Conservation (phyloP, 371 early-diverging fungal genomes). For the Nematocida parisii region DNA sequence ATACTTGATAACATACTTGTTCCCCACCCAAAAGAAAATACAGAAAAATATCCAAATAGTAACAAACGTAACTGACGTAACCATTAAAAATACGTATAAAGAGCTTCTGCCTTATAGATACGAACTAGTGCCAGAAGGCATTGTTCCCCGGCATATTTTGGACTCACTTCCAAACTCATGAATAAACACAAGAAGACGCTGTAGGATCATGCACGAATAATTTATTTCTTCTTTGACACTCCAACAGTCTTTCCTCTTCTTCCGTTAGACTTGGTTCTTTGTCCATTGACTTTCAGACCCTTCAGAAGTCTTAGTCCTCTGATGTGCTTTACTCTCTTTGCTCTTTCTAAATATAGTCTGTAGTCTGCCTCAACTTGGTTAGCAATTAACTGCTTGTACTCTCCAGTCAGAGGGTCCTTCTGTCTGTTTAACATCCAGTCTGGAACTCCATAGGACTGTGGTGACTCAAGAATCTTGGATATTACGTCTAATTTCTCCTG, state of each 20-base stretch:
- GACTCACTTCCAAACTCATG: slow-evolving; percentile 64
- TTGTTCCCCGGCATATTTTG: slow-evolving; percentile 59
- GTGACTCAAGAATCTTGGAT: slow-evolving; percentile 82
- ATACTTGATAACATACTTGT: slow-evolving; percentile 69
- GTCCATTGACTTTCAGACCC: slow-evolving; percentile 83
- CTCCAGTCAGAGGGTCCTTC: slow-evolving; percentile 87
- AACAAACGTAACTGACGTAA: slow-evolving; percentile 71
- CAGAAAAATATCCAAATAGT: slow-evolving; percentile 69
- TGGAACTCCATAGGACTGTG: slow-evolving; percentile 88
- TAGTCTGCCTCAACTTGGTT: slow-evolving; percentile 76
- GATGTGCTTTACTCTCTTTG: slow-evolving; percentile 69
- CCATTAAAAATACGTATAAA: slow-evolving; percentile 71
- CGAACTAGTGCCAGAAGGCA: slow-evolving; percentile 66
- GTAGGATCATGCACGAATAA: neutral
- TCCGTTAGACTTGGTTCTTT: slow-evolving; percentile 94
- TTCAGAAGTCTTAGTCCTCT: slow-evolving; percentile 67
- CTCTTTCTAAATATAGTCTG: slow-evolving; percentile 69
- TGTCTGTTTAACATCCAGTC: slow-evolving; percentile 94
- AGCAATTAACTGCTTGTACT: slow-evolving; percentile 83
- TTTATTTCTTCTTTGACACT: slow-evolving; percentile 89
- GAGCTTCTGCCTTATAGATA: slow-evolving; percentile 68
- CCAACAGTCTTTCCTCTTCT: slow-evolving; percentile 89
- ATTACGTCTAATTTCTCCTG: slow-evolving; percentile 83
- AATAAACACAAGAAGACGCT: neutral
- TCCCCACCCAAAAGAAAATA: slow-evolving; percentile 64